These are phyloP conservation scores for Cucurbita pepo DNA, from an alignment of 306 rosid species.

Conservation along the genomic window DNA sequence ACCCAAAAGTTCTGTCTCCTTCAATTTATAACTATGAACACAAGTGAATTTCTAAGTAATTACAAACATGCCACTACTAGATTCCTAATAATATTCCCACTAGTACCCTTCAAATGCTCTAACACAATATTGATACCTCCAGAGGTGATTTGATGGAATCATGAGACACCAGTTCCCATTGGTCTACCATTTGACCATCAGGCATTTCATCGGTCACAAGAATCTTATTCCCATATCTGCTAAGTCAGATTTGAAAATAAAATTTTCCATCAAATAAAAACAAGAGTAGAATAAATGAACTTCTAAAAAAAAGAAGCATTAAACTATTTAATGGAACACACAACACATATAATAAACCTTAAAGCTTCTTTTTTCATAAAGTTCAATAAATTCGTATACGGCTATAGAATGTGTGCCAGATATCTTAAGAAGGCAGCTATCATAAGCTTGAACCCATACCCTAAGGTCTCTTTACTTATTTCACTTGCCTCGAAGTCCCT, in stretches of 20 bases:
- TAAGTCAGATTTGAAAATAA: conserved; percentile 19
- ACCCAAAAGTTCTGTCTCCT: not conserved
- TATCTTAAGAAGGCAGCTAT: not conserved
- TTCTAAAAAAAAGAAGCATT: not conserved
- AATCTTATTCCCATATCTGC: conserved; percentile 79
- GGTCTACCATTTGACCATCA: conserved; percentile 98
- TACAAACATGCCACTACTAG: not conserved
- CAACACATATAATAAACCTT: not conserved
- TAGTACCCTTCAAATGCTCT: not conserved
- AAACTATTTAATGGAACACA: not conserved
- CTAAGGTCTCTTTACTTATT: not conserved
- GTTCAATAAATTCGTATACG: not conserved
- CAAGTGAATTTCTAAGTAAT: not conserved
- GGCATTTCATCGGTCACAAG: conserved; percentile 93
- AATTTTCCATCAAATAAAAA: conserved; percentile 9
- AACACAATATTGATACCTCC: conserved; percentile 33
- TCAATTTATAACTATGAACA: not conserved
- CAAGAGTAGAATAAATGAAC: not conserved
- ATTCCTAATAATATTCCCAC: not conserved
- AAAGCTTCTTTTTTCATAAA: not conserved
- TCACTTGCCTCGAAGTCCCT: not conserved
- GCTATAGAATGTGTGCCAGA: not conserved
- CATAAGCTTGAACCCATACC: not conserved
- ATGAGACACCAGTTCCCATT: conserved; percentile 69
- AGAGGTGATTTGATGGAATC: conserved; percentile 69